These are phyloP conservation scores for Xerophyta viscosa DNA, from an alignment of 106 monocot species.

Conservation along the genomic window DNA sequence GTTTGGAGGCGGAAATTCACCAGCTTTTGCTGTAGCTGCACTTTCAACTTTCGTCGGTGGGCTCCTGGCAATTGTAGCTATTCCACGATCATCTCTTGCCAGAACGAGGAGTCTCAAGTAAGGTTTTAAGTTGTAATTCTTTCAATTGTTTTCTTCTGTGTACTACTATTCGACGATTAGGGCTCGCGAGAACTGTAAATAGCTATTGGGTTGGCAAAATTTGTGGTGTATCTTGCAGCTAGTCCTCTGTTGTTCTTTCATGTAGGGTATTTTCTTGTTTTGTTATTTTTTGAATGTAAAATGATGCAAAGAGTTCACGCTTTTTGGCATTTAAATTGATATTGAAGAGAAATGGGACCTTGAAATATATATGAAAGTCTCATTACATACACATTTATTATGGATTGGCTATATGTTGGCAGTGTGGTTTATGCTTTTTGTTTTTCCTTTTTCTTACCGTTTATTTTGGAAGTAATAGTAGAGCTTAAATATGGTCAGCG, in stretches of 20 bases:
- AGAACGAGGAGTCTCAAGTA: slow-evolving; percentile 29
- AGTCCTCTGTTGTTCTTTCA: background rate
- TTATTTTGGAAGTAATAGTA: too few relatives aligned
- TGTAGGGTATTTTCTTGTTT: background rate
- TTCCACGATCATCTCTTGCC: slow-evolving; percentile 41
- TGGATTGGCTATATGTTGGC: background rate
- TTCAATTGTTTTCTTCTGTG: background rate
- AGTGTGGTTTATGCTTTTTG: background rate
- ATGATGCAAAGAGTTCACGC: background rate
- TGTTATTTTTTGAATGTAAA: background rate
- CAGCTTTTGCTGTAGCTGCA: slow-evolving; percentile 74
- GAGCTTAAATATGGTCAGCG: too few relatives aligned
- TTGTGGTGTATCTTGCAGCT: background rate
- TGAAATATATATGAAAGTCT: background rate
- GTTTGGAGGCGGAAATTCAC: slow-evolving; percentile 84
- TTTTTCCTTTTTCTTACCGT: too few relatives aligned
- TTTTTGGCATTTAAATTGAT: background rate
- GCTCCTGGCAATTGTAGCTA: slow-evolving; percentile 54
- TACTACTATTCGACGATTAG: background rate
- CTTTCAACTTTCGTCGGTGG: slow-evolving; percentile 69
- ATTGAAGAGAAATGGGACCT: background rate
- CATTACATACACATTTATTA: background rate
- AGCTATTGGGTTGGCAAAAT: background rate
- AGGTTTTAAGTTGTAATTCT: slow-evolving; percentile 16
- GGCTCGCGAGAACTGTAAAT: slow-evolving; percentile 4